Evolutionary conservation across 2,329 filamentous ascomycete species (phyloP), one percentile per base, ranked within the genome.

Genomic region (Eutypella sp.): DNA sequence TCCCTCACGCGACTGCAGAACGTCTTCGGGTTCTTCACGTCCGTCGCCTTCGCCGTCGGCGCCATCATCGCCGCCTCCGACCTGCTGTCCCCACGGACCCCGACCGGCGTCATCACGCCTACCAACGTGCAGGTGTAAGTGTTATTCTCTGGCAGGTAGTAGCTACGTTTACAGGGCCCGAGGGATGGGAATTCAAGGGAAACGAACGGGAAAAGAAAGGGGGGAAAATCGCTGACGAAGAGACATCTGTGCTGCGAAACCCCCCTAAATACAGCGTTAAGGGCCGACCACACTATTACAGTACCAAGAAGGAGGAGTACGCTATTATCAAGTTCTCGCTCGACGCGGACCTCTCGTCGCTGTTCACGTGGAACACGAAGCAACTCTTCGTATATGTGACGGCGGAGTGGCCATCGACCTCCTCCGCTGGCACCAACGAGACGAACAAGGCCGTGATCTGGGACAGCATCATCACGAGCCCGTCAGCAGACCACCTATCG

Each of bases 281-380:
- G 67, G 92, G 93, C 46, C 81, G 92, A 9, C 90, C 93, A n/a
- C 87, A 97, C 67, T 97, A 97, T 78, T 96, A 97, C 75, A 88
- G 84, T 55, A 75, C 79, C 42, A 95, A 93, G 68, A 89, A 87
- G 68, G 91, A 97, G 70, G 93, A 99, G 70, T 97, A 96, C 67
- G 93, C 92, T 57, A 83, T 93, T 64, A 85, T 99, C 64, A 86
- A 85, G 65, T 99, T 99, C 76, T 88, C 91, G 60, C 79, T 99
- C 48, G 87, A 96, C 61, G 87, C 91, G 44, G 92, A 99, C 71
- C 80, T 99, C 49, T 86, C 83, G 49, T 85, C 85, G 37, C 87
- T 99, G 58, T 97, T 97, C 79, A 95, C 88, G 63, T 99, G 92
- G 93, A 99, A 99, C 76, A 99, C 95, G 18, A 99, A 99, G 69